Evolutionary conservation across 495 filamentous ascomycete species (phyloP).

Genomic region (Cercophora sp.): DNA sequence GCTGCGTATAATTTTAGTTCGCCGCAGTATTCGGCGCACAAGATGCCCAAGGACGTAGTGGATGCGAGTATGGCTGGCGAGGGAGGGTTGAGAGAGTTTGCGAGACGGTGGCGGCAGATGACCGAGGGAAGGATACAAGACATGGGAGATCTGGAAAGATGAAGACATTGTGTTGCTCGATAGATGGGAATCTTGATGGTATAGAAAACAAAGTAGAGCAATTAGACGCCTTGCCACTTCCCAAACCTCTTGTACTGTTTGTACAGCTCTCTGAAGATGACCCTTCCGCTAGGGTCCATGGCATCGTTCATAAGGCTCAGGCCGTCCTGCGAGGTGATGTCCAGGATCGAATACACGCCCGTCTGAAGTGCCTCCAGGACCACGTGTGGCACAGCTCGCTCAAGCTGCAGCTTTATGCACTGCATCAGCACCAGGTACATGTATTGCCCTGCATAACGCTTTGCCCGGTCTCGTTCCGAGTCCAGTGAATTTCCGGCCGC

Average conservation of each 20-base stretch:
- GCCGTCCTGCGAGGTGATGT: slow-evolving; percentile 59
- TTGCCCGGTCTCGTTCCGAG: slow-evolving; percentile 72
- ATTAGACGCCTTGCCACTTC: slow-evolving; percentile 60
- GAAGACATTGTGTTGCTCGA: background rate
- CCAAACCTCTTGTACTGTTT: slow-evolving; percentile 65
- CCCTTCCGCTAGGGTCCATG: slow-evolving; percentile 63
- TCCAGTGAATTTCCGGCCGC: slow-evolving; percentile 42
- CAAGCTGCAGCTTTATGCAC: slow-evolving; percentile 66
- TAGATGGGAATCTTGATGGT: too few species aligned
- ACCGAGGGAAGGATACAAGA: slow-evolving; percentile 14
- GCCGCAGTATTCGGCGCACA: slow-evolving; percentile 90
- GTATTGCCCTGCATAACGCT: slow-evolving; percentile 69
- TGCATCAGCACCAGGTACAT: slow-evolving; percentile 67
- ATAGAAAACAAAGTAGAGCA: background rate
- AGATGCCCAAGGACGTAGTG: slow-evolving; percentile 90
- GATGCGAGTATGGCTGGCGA: slow-evolving; percentile 77
- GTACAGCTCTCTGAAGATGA: slow-evolving; percentile 68
- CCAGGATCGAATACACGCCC: slow-evolving; percentile 67
- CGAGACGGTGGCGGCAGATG: slow-evolving; percentile 80
- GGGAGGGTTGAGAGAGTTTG: slow-evolving; percentile 77
- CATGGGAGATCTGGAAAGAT: background rate
- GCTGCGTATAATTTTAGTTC: slow-evolving; percentile 81
- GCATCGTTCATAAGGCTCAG: slow-evolving; percentile 64
- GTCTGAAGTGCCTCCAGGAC: slow-evolving; percentile 67
- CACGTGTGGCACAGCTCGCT: slow-evolving; percentile 38